Conservation (phyloP, 2,329 filamentous ascomycete species). For the Aspergillus pseudoviridinutans region DNA sequence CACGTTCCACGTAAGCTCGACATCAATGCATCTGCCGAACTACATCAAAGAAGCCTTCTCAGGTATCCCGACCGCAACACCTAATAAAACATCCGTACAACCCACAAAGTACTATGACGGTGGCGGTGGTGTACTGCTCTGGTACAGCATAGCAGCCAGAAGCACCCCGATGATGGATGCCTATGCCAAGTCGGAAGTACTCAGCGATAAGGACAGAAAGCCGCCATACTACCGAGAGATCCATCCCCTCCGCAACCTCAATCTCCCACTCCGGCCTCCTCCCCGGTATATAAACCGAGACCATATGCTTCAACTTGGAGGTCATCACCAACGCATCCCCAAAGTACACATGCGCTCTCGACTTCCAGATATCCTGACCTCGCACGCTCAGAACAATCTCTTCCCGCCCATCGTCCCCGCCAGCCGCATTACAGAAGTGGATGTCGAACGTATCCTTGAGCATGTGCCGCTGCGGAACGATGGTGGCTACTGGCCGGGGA, state of each 20-base stretch:
- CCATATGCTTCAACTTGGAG: slow-evolving; percentile 12
- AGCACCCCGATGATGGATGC: background rate
- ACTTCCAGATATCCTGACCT: slow-evolving; percentile 19
- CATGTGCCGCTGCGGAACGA: slow-evolving; percentile 3
- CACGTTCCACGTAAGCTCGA: too few relatives aligned
- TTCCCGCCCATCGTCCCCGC: background rate
- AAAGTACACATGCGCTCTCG: slow-evolving; percentile 13
- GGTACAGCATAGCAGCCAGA: background rate
- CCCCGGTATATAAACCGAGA: slow-evolving; percentile 11
- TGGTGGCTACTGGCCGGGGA: too few relatives aligned
- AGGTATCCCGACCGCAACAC: too few relatives aligned
- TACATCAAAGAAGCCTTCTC: too few relatives aligned
- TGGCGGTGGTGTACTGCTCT: background rate
- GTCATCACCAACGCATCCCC: slow-evolving; percentile 15
- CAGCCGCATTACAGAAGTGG: slow-evolving; percentile 11
- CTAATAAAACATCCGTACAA: background rate
- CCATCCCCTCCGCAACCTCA: slow-evolving; percentile 16
- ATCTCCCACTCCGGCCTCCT: slow-evolving; percentile 16
- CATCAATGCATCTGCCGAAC: too few relatives aligned
- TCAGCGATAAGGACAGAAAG: background rate
- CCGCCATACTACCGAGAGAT: slow-evolving; percentile 16
- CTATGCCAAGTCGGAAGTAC: background rate
- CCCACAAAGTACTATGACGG: background rate
- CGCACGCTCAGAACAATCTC: slow-evolving; percentile 11
- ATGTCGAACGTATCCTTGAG: slow-evolving; percentile 19